These are phyloP conservation scores for Gloeophyllum trabeum DNA, from an alignment of 768 basidiomycete species.

Conservation along the genomic window DNA sequence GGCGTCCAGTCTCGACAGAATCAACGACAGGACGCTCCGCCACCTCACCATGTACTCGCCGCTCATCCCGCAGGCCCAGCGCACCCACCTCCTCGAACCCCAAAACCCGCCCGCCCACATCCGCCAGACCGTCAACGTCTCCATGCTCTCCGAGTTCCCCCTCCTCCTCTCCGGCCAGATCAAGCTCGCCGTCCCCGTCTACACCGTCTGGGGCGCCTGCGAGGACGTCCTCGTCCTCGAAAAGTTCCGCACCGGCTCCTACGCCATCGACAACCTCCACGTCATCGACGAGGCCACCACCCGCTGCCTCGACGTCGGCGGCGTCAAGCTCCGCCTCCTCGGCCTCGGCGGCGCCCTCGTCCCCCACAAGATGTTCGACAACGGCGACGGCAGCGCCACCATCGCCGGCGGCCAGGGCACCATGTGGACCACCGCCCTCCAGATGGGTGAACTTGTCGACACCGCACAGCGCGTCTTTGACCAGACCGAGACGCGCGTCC, in stretches of 20 bases:
- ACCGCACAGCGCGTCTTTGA: slow-evolving; percentile 94
- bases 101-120: slow-evolving; percentile 59
- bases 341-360: slow-evolving; percentile 94
- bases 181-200: slow-evolving; percentile 87
- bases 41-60: slow-evolving; percentile 97
- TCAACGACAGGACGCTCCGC: slow-evolving; percentile 91
- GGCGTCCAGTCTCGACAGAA: slow-evolving; percentile 69
- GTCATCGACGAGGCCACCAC: slow-evolving; percentile 95
- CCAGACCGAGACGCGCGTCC: slow-evolving; percentile 83
- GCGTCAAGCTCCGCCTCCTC: slow-evolving; percentile 87
- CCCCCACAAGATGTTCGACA: slow-evolving; percentile 90
- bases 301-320: slow-evolving; percentile 82
- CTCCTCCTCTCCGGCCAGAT: slow-evolving; percentile 83
- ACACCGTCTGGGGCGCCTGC: slow-evolving; percentile 94
- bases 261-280: slow-evolving; percentile 81
- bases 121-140: slow-evolving; percentile 63
- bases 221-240: slow-evolving; percentile 92
- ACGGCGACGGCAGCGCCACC: slow-evolving; percentile 89
- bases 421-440: slow-evolving; percentile 97
- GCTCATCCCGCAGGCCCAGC: slow-evolving; percentile 75
- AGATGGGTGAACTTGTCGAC: slow-evolving; percentile 96
- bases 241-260: slow-evolving; percentile 78
- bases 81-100: slow-evolving; percentile 64
- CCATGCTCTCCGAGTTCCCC: slow-evolving; percentile 89
- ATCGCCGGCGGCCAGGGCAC: slow-evolving; percentile 97